A percentile compares a stretch with the other conserved stretches of the same genome.
Conservation (phyloP, 768 basidiomycete genomes). For the Pisolithus microcarpus region DNA sequence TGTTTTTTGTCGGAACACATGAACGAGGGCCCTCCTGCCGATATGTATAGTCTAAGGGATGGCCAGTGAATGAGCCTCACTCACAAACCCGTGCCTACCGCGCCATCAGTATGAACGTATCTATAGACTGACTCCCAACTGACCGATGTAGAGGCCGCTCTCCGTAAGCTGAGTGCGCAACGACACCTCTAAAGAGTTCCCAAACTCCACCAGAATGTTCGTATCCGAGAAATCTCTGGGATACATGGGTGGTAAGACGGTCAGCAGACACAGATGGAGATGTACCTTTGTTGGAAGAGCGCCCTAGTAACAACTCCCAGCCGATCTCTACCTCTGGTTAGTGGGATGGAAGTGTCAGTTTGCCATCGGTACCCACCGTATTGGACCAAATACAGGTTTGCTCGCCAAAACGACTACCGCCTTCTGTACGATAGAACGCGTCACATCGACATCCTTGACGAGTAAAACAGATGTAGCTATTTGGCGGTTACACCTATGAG, state of each 20-base stretch:
- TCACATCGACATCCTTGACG: slow-evolving; percentile 78
- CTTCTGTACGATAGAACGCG: slow-evolving; percentile 94
- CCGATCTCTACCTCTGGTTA: slow-evolving; percentile 60
- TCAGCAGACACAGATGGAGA: neutral
- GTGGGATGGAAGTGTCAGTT: neutral
- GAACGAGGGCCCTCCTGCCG: slow-evolving; percentile 79
- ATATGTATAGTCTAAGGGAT: neutral
- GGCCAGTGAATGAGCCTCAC: slow-evolving; percentile 13
- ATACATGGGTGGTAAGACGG: neutral
- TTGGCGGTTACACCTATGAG: slow-evolving; percentile 84
- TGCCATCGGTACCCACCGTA: slow-evolving; percentile 46
- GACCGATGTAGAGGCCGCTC: slow-evolving; percentile 92
- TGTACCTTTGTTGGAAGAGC: slow-evolving; percentile 74
- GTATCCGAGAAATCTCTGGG: slow-evolving; percentile 80
- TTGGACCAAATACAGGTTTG: slow-evolving; percentile 88
- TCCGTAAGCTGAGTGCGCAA: slow-evolving; percentile 81
- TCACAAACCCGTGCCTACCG: slow-evolving; percentile 64
- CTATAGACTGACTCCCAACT: slow-evolving; percentile 14
- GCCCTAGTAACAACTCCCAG: slow-evolving; percentile 91
- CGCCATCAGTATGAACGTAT: slow-evolving; percentile 6
- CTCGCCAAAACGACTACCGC: slow-evolving; percentile 91
- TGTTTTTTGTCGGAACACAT: slow-evolving; percentile 88
- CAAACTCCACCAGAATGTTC: slow-evolving; percentile 85
- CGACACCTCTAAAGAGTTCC: slow-evolving; percentile 65
- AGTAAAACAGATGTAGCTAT: slow-evolving; percentile 74